Conservation (phyloP, 805 yeast genomes). For the Cyberlindnera euphorbiae region DNA sequence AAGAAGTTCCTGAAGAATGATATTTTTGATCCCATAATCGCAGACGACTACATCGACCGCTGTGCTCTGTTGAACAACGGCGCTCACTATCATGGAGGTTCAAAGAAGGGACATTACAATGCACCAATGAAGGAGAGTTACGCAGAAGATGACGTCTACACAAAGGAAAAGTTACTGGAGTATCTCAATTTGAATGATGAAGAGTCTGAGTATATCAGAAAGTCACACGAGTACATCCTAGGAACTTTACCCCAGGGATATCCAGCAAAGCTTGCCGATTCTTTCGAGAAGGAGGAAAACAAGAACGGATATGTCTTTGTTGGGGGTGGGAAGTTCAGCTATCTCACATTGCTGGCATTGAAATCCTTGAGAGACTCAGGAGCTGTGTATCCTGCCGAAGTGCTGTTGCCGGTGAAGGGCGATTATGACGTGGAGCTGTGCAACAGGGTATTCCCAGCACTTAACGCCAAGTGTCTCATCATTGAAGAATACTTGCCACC, state of each 20-base stretch:
- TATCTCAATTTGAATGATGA: conserved; percentile 9
- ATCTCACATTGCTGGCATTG: conserved; percentile 50
- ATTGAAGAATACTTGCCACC: conserved; percentile 47
- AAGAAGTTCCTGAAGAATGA: conserved; percentile 8
- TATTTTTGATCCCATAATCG: conserved; percentile 12
- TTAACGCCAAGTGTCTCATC: conserved; percentile 55
- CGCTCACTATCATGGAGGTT: conserved; percentile 12
- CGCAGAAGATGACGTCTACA: conserved; percentile 14
- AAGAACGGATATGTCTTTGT: conserved; percentile 58
- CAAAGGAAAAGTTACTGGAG: conserved; percentile 11
- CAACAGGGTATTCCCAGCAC: conserved; percentile 50
- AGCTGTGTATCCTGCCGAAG: conserved; percentile 68
- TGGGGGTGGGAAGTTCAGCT: conserved; percentile 65
- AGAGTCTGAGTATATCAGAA: conserved; percentile 5
- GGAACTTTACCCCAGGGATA: conserved; percentile 29
- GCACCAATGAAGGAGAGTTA: conserved; percentile 17
- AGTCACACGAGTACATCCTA: conserved; percentile 13
- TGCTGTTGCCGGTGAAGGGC: conserved; percentile 58
- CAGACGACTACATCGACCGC: conserved; percentile 9
- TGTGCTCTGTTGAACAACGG: conserved; percentile 13
- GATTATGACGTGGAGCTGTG: conserved; percentile 70
- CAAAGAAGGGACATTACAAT: conserved; percentile 13
- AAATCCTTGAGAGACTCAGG: conserved; percentile 53
- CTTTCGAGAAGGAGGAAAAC: conserved; percentile 3
- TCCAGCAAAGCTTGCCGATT: conserved; percentile 3